These are phyloP conservation scores for Colletotrichum brevisporum DNA, from an alignment of 2,329 filamentous ascomycete genomes.

Conservation along the genomic window DNA sequence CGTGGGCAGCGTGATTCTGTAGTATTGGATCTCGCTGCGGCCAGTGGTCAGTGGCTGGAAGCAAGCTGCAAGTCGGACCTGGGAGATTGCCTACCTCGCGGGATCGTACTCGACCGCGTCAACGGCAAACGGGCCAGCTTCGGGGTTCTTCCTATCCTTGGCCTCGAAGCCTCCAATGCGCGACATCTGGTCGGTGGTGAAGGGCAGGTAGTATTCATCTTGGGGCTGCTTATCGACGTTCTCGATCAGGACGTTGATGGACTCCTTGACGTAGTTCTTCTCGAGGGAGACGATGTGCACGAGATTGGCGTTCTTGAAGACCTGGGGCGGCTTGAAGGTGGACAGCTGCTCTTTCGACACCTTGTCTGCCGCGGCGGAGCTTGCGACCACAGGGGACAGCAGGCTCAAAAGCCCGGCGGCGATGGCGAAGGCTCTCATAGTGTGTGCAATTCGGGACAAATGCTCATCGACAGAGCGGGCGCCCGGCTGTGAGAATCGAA, in stretches of 20 bases:
- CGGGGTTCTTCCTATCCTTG: conserved; percentile 87
- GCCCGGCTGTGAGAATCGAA: conserved; percentile 41
- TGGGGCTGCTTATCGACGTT: conserved; percentile 86
- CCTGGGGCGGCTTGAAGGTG: conserved; percentile 86
- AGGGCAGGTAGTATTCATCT: conserved; percentile 91
- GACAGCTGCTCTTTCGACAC: conserved; percentile 71
- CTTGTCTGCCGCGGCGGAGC: conserved; percentile 50
- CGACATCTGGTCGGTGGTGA: conserved; percentile 81
- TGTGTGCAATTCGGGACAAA: conserved; percentile 45
- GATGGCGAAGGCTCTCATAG: conserved; percentile 65
- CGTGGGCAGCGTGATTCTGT: conserved; percentile 82
- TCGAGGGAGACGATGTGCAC: conserved; percentile 92
- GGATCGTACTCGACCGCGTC: conserved; percentile 76
- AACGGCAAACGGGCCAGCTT: conserved; percentile 76
- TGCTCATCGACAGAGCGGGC: conserved; percentile 47
- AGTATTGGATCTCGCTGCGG: conserved; percentile 81
- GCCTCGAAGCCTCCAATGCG: conserved; percentile 90
- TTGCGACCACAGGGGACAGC: conserved; percentile 62
- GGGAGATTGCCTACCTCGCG: conserved; percentile 62
- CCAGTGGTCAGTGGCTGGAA: background rate
- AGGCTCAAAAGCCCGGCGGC: conserved; percentile 73
- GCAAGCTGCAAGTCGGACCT: no score
- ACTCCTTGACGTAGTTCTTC: conserved; percentile 91
- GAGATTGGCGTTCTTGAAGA: conserved; percentile 94
- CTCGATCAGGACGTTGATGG: conserved; percentile 93